Base-by-base conservation (phyloP, 176 grass and related monocot genomes). In the Aegilops speltoides region DNA sequence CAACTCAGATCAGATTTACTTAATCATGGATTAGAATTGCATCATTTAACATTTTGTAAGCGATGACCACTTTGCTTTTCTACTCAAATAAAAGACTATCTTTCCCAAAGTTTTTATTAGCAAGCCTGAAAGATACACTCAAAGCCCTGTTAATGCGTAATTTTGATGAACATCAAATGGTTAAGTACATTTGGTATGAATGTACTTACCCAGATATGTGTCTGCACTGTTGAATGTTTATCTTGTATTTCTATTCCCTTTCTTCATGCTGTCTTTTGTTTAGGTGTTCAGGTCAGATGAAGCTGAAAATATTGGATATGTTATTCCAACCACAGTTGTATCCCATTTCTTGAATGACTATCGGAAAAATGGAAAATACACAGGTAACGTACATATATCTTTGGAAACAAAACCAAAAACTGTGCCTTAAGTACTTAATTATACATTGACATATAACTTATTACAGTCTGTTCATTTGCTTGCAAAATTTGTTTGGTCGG, bases 281-380 rank as follows among this genome's bases (percentile, higher is more conserved):
- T 98, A 98, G 93, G 96, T 90, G 33, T 96, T 88, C 92, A 95
- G 94, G 75, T 93, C 89, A 77, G 92, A 94, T 81, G 97, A 96
- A 92, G 90, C 92, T 90, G 97, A 99, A 90, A 99, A 99, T 92
- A 96, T 99, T 79, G 94, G 97, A 91, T 99, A 99, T 90, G 97
- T 96, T 73, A 96, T 99, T 89, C 97, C 97, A 73, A 99, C 94
- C 80, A 96, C 94, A 73, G 97, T 99, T 25, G 94, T 99, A 63
- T 99, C 97, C 57, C 97, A 99, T 96, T 96, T 99, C 79, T 91
- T 99, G 64, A 91, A 91, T 88, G 97, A 99, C 84, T 98, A 90
- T 88, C 82, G 88, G 77, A 96, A 90, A 79, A 94, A 91, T 71
- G 94, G 97, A 85, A 99, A 91, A 77, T 99, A 99, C 85, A 99